These are phyloP conservation scores for Mortierella sp. DNA, from an alignment of 371 early-diverging fungal genomes.

Conservation along the genomic window DNA sequence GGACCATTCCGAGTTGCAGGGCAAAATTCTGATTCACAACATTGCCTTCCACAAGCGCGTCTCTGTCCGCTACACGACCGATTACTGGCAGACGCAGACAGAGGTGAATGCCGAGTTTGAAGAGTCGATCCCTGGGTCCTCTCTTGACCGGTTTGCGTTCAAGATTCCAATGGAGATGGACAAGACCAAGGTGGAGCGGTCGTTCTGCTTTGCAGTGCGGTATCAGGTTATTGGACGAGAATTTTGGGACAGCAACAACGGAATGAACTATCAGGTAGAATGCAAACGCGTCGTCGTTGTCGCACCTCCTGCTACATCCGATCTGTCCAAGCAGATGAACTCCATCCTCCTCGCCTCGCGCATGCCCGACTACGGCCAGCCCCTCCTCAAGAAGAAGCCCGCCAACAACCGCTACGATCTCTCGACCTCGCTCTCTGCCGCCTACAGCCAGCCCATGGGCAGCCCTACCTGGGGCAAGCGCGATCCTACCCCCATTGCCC, in stretches of 20 bases:
- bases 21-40: conserved; percentile 82
- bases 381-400: conserved; percentile 36
- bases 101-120: conserved; percentile 72
- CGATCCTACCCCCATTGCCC: conserved; percentile 10
- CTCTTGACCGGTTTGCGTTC: conserved; percentile 56
- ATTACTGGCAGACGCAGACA: conserved; percentile 77
- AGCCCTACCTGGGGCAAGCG: conserved; percentile 11
- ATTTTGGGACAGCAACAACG: conserved; percentile 90
- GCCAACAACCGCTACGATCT: conserved; percentile 44
- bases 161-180: conserved; percentile 58
- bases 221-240: conserved; percentile 76
- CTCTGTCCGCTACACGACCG: conserved; percentile 75
- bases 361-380: conserved; percentile 42
- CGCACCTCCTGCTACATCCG: conserved; percentile 15
- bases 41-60: conserved; percentile 86
- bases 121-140: conserved; percentile 61
- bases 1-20: conserved; percentile 61
- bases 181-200: conserved; percentile 43
- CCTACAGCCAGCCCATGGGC: conserved; percentile 28
- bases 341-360: conserved; percentile 33
- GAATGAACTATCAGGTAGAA: conserved; percentile 78
- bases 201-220: conserved; percentile 68
- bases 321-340: conserved; percentile 50
- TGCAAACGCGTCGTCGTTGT: conserved; percentile 51
- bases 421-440: conserved; percentile 54